phyloP scores from a whole-genome alignment of 192 early-diverging fungal species.

The Umbelopsis vinacea region DNA sequence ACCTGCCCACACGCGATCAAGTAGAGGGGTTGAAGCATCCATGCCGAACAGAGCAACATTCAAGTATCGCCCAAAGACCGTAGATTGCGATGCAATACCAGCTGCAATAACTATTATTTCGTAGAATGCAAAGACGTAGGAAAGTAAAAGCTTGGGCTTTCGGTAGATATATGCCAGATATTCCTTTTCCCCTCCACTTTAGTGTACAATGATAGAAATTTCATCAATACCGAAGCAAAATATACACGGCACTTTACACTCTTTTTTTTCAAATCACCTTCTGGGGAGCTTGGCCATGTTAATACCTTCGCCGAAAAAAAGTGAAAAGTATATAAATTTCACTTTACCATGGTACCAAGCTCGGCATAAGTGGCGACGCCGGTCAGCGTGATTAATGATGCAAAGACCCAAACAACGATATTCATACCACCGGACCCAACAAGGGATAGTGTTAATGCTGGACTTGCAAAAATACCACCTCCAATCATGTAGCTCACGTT shows the following conservation, averaged over 20 bases:
- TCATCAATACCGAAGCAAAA: background rate
- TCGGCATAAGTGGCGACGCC: slow-evolving; percentile 34
- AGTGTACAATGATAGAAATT: background rate
- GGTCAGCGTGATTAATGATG: slow-evolving; percentile 23
- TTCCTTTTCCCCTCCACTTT: slow-evolving; percentile 33
- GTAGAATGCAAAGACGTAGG: slow-evolving; percentile 32
- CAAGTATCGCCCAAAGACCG: slow-evolving; percentile 37
- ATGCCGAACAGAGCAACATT: slow-evolving; percentile 29
- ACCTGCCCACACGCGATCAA: slow-evolving; percentile 35
- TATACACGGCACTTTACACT: too few species aligned
- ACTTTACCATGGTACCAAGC: slow-evolving; percentile 38
- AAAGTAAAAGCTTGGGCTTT: slow-evolving; percentile 27
- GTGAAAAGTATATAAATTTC: background rate
- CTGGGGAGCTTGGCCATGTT: slow-evolving; percentile 1
- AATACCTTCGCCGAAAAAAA: background rate
- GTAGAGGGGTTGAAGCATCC: slow-evolving; percentile 11
- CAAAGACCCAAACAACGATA: slow-evolving; percentile 31
- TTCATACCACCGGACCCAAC: slow-evolving; percentile 42
- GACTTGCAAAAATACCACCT: slow-evolving; percentile 35
- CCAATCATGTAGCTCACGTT: slow-evolving; percentile 38
- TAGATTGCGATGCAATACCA: slow-evolving; percentile 16
- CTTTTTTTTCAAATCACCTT: too few species aligned
- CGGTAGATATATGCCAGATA: slow-evolving; percentile 36
- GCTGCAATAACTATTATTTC: slow-evolving; percentile 21
- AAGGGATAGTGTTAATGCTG: slow-evolving; percentile 29